Base-by-base conservation (phyloP, 2,329 filamentous ascomycete species). In the Coniochaeta ligniaria region DNA sequence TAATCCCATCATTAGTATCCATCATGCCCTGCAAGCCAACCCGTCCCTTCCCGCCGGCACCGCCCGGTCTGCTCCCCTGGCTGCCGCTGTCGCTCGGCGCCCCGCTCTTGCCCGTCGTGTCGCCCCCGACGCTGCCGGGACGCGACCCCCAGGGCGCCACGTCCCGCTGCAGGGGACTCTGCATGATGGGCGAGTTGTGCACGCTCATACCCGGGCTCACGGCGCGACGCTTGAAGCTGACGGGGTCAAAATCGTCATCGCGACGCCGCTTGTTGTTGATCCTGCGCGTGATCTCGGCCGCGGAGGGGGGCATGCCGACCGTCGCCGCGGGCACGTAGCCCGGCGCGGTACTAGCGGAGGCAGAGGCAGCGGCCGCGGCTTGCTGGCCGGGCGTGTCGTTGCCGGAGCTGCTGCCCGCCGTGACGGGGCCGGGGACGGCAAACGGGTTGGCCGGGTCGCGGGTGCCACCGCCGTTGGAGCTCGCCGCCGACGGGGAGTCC, bases 1-100 rank as follows among this genome's bases (percentile, higher is more conserved):
- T 96, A 65, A 97, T 81, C 1, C 92, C 91, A 72, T 97, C 94
- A 71, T 92, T 92, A n/a, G 94, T 94, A 74, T 97, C 94, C 20
- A 85, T 89, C 93, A 98, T 97, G 1, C 93, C 92, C 74, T 97
- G 93, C 66, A 96, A 82, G 9, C 92, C 92, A 16, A 96, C 80
- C 36, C 91, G 75, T 64, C 79, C 58, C 38, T 56, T 41, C 11
- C 16, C 38, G 16, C 38, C 35, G 38, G 16, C 16, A 17, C n/a
- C 69, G 69, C 52, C 68, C 66, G 60, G 61, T n/a, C n/a, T n/a
- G n/a, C n/a, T n/a, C n/a, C n/a, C 69, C 65, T 52, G 65, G 61
- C 69, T 65, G 28, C 71, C 62, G 57, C 64, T 67, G 54, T 74
- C 73, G 59, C 81, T 84, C 9, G 79, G 78, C 45, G 83, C 82